A percentile compares a stretch with the other conserved stretches of the same genome.
Conservation (phyloP, 2,329 filamentous ascomycete species). For the Alternaria sp. region DNA sequence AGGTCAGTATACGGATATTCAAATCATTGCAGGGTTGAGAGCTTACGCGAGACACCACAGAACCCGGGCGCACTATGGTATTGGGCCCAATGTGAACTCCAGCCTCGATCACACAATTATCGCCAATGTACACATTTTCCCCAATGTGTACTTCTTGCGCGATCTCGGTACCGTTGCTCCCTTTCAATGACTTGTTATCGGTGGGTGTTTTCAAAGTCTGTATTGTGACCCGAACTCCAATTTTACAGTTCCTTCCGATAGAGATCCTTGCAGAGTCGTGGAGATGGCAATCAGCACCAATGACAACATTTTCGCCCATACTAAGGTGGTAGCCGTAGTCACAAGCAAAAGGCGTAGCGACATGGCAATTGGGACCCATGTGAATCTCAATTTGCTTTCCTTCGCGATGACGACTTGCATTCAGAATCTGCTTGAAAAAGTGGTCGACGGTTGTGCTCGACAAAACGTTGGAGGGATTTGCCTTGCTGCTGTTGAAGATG, state of each 20-base stretch:
- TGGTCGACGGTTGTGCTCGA: constrained; percentile 69
- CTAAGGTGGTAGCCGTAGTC: constrained; percentile 96
- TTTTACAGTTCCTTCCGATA: constrained; percentile 76
- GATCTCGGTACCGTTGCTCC: constrained; percentile 74
- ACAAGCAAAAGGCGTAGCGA: constrained; percentile 89
- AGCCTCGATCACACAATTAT: constrained; percentile 67
- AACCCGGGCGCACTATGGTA: constrained; percentile 62
- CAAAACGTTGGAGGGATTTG: constrained; percentile 74
- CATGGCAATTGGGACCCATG: constrained; percentile 77
- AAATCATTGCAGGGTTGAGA: background rate
- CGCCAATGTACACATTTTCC: constrained; percentile 72
- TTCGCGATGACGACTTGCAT: constrained; percentile 60
- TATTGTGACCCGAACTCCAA: constrained; percentile 85
- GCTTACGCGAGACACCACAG: constrained; percentile 63
- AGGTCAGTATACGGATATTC: constrained; percentile 20
- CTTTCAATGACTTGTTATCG: constrained; percentile 76
- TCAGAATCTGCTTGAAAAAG: constrained; percentile 75
- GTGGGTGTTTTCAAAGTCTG: constrained; percentile 77
- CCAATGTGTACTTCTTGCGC: constrained; percentile 80
- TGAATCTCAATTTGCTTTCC: constrained; percentile 54
- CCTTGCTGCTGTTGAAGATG: constrained; percentile 85
- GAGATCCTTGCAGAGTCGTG: constrained; percentile 84
- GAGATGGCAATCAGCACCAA: constrained; percentile 84
- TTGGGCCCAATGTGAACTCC: constrained; percentile 63
- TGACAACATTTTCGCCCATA: constrained; percentile 83